Evolutionary conservation across 768 basidiomycete species (phyloP).

Genomic region (Fistulinella prunicolor): DNA sequence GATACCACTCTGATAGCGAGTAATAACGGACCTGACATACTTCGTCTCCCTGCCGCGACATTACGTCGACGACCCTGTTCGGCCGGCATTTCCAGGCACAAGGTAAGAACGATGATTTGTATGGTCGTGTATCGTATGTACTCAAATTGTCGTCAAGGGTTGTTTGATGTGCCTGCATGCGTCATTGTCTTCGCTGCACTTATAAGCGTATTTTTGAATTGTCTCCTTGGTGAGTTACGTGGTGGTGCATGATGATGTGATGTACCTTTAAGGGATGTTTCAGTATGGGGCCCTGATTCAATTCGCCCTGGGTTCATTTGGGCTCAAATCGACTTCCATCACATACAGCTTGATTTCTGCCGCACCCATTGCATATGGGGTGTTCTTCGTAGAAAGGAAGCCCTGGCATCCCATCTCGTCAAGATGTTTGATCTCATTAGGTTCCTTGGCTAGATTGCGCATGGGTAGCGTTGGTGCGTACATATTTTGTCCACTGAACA

Average conservation of each 20-base stretch:
- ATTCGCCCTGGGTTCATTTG: conserved; percentile 87
- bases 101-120: conserved; percentile 45
- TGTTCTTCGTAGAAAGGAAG: conserved; percentile 59
- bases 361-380: conserved; percentile 58
- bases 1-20: background rate
- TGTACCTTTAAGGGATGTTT: conserved; percentile 50
- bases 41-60: conserved; percentile 3
- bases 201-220: conserved; percentile 80
- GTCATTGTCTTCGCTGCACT: conserved; percentile 82
- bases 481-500: background rate
- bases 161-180: conserved; percentile 83
- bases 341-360: conserved; percentile 80
- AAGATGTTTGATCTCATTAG: conserved; percentile 62
- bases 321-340: conserved; percentile 85
- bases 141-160: conserved; percentile 40
- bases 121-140: conserved; percentile 14
- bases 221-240: conserved; percentile 57
- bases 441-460: conserved; percentile 70
- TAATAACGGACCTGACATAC: no score
- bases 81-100: conserved; percentile 70
- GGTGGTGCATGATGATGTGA: background rate
- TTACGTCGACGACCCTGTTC: conserved; percentile 47
- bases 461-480: conserved; percentile 70
- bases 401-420: conserved; percentile 83
- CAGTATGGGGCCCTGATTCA: conserved; percentile 83